Evolutionary conservation across 2,329 filamentous ascomycete genomes (phyloP).

Genomic region (Blumeria hordei): DNA sequence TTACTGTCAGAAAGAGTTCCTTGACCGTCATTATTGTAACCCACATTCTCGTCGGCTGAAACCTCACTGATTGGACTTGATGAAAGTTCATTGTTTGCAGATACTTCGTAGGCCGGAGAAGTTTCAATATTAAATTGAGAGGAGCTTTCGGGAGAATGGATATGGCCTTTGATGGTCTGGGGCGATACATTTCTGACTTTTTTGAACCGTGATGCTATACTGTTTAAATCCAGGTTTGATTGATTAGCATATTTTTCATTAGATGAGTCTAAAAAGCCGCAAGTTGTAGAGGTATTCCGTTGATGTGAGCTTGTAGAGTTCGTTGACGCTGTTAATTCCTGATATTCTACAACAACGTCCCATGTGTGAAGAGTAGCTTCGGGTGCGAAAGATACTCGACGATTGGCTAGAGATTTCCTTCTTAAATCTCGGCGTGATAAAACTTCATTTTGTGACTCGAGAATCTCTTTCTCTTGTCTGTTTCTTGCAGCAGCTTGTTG

Average conservation of each 20-base stretch:
- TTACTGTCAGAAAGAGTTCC: slow-evolving; percentile 24
- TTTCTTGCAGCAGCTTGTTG: slow-evolving; percentile 45
- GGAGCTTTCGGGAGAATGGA: no score
- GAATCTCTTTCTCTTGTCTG: slow-evolving; percentile 39
- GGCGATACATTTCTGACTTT: no score
- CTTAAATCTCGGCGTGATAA: slow-evolving; percentile 62
- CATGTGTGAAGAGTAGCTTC: slow-evolving; percentile 95
- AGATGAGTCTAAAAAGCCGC: slow-evolving; percentile 10
- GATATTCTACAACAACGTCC: slow-evolving; percentile 68
- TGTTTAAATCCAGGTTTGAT: slow-evolving; percentile 23
- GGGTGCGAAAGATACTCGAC: slow-evolving; percentile 87
- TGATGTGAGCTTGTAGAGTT: slow-evolving; percentile 29
- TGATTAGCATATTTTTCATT: slow-evolving; percentile 30
- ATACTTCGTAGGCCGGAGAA: slow-evolving; percentile 14
- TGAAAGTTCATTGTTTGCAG: slow-evolving; percentile 41
- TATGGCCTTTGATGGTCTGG: no score
- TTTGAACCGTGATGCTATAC: slow-evolving; percentile 32
- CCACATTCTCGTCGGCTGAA: slow-evolving; percentile 21
- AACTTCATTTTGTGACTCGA: slow-evolving; percentile 33
- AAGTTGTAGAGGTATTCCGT: slow-evolving; percentile 7
- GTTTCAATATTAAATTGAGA: no score
- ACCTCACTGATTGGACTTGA: slow-evolving; percentile 56
- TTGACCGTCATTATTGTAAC: slow-evolving; percentile 25
- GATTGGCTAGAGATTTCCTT: slow-evolving; percentile 76
- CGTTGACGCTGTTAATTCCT: slow-evolving; percentile 61